Evolutionary conservation across 305 asterid genomes (phyloP).

Genomic region (Solanum chacoense): DNA sequence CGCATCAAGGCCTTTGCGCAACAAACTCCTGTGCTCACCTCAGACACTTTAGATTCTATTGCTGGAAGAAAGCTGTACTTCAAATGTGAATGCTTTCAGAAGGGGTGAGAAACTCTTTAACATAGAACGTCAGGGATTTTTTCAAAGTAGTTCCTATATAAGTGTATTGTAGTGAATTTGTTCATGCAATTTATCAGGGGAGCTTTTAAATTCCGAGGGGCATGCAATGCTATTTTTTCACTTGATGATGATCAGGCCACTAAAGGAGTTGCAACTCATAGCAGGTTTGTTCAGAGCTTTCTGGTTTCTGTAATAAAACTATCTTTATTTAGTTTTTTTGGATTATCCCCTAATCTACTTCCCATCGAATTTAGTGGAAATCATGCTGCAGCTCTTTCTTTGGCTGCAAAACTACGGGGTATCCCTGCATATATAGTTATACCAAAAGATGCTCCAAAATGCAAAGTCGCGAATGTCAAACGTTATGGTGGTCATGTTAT

Average conservation of each 20-base stretch:
- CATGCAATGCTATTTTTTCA: constrained; percentile 86
- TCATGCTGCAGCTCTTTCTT: constrained; percentile 90
- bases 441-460: constrained; percentile 75
- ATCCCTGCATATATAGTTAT: constrained; percentile 77
- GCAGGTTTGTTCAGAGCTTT: constrained; percentile 48
- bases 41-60: constrained; percentile 59
- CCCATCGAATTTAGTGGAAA: constrained; percentile 49
- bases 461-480: constrained; percentile 9
- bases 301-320: background rate
- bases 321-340: background rate
- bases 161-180: background rate
- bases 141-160: background rate
- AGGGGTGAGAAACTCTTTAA: constrained; percentile 51
- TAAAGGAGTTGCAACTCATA: constrained; percentile 82
- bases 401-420: constrained; percentile 85
- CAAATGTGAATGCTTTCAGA: constrained; percentile 89
- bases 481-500: background rate
- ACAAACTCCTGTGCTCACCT: constrained; percentile 64
- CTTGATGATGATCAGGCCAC: constrained; percentile 70
- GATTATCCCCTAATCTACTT: constrained; percentile 14
- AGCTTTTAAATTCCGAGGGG: constrained; percentile 90
- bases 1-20: constrained; percentile 46
- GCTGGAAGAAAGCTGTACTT: constrained; percentile 60
- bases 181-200: constrained; percentile 36
- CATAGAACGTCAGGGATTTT: background rate